These are phyloP conservation scores for Thielaviopsis euricoi DNA, from an alignment of 2,329 filamentous ascomycete genomes.

Conservation along the genomic window DNA sequence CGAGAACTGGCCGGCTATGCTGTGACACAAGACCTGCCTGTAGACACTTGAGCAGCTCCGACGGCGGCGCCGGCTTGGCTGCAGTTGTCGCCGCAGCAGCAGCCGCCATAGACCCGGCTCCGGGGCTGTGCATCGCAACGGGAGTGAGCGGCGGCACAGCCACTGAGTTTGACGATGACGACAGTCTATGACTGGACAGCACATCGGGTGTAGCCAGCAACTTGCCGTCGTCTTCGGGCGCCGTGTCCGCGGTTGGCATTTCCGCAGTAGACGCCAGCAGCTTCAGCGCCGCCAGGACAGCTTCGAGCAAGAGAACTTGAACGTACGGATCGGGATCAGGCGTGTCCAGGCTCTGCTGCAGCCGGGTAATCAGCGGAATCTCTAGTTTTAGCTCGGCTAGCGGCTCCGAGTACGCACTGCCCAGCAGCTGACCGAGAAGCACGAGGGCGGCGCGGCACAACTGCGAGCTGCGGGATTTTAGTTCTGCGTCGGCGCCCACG, in stretches of 20 bases:
- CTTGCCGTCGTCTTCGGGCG: constrained; percentile 25
- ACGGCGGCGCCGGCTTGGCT: constrained; percentile 36
- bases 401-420: constrained; percentile 42
- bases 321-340: constrained; percentile 44
- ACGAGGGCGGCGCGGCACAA: constrained; percentile 56
- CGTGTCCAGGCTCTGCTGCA: constrained; percentile 42
- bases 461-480: constrained; percentile 39
- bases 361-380: constrained; percentile 48
- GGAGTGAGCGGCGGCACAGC: background rate
- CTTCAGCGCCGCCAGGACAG: constrained; percentile 58
- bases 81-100: background rate
- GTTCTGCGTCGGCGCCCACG: constrained; percentile 17
- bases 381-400: constrained; percentile 53
- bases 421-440: constrained; percentile 52
- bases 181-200: background rate
- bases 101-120: no score
- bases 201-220: background rate
- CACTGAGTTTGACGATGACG: background rate
- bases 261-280: constrained; percentile 34
- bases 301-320: constrained; percentile 62
- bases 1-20: constrained; percentile 59
- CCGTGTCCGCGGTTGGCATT: constrained; percentile 42
- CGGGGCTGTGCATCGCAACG: background rate
- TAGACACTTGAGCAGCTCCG: constrained; percentile 66
- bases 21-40: constrained; percentile 63